phyloP scores from a whole-genome alignment of 202 grass and related monocot genomes.

The Saccharum hybrid region DNA sequence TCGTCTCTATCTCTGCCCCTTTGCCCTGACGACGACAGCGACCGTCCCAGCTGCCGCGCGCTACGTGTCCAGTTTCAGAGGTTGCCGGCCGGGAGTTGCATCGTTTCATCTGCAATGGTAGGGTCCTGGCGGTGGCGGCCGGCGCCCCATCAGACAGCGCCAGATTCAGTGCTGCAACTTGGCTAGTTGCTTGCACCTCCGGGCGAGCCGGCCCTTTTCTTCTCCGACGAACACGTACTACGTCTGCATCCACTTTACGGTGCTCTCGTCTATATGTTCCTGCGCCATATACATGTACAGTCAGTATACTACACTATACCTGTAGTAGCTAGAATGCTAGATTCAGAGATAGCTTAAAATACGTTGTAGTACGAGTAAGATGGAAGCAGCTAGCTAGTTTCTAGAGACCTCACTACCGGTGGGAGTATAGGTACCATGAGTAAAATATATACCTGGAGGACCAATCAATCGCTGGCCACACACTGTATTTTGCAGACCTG shows the following conservation, averaged over 20 bases:
- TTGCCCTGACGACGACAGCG: neutral
- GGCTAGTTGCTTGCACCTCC: neutral
- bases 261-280: neutral
- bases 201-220: neutral
- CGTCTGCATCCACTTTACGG: conserved; percentile 8
- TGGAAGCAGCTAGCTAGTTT: conserved; percentile 33
- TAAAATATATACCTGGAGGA: conserved; percentile 27
- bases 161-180: conserved; percentile 34
- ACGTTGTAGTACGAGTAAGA: neutral
- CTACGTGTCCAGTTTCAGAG: conserved; percentile 50
- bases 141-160: conserved; percentile 23
- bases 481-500: conserved; percentile 37
- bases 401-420: conserved; percentile 22
- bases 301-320: neutral
- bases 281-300: neutral
- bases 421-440: conserved; percentile 30
- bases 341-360: neutral
- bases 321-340: neutral
- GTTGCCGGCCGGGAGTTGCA: conserved; percentile 4
- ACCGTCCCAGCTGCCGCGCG: neutral
- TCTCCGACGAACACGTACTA: conserved; percentile 34
- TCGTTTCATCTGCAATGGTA: conserved; percentile 16
- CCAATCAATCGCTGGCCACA: conserved; percentile 37
- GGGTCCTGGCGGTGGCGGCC: neutral
- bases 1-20: neutral